These are phyloP conservation scores for Schwanniomyces etchellsii DNA, from an alignment of 1,139 yeast species.

Conservation along the genomic window DNA sequence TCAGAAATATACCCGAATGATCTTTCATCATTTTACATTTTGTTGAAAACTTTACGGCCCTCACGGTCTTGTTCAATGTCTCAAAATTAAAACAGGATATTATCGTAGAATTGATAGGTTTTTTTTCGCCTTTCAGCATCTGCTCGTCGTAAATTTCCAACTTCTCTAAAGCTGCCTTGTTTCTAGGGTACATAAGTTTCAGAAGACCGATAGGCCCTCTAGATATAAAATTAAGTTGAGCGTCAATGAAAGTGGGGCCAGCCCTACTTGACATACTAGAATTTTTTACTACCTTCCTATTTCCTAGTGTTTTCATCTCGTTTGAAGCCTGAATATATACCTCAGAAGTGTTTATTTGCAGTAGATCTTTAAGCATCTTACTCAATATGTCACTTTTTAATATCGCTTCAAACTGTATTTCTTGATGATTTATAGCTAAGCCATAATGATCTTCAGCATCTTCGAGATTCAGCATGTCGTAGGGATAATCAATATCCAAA, in stretches of 20 bases:
- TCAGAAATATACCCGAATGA: constrained; percentile 44
- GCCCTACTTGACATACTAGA: no score
- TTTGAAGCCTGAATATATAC: constrained; percentile 44
- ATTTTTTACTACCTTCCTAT: background rate
- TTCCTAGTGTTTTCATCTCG: constrained; percentile 7
- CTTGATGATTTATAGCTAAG: constrained; percentile 39
- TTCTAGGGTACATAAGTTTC: constrained; percentile 63
- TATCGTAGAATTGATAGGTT: constrained; percentile 17
- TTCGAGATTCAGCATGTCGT: constrained; percentile 23
- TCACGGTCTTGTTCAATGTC: constrained; percentile 47
- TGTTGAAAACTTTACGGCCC: constrained; percentile 51
- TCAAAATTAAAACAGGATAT: constrained; percentile 47
- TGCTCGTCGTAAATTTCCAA: constrained; percentile 15
- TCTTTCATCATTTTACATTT: constrained; percentile 60
- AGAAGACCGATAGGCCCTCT: constrained; percentile 66
- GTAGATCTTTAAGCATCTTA: constrained; percentile 62
- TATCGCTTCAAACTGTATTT: constrained; percentile 57
- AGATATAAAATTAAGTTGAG: constrained; percentile 48
- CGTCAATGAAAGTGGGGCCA: constrained; percentile 11
- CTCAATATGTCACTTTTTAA: constrained; percentile 60
- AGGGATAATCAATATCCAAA: constrained; percentile 33
- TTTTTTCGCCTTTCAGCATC: constrained; percentile 9
- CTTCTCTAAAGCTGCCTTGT: constrained; percentile 54
- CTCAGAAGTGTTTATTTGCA: constrained; percentile 57
- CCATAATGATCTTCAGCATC: constrained; percentile 18